Conservation (phyloP, 2,329 filamentous ascomycete species). For the Plenodomus tracheiphilus region DNA sequence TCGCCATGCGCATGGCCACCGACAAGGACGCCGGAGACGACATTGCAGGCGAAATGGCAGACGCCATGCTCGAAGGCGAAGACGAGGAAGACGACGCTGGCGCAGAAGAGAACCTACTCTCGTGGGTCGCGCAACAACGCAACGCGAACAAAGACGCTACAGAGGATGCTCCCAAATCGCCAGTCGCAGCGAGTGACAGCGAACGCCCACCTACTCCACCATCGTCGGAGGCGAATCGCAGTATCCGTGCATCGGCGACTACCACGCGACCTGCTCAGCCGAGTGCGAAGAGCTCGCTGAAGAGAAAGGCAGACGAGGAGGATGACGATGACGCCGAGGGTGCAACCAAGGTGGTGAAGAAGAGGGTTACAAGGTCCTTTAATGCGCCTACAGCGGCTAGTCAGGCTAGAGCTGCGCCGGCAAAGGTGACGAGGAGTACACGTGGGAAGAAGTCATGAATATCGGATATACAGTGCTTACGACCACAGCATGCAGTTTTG, state of each 20-base stretch:
- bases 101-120: constrained; percentile 34
- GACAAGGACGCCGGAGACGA: constrained; percentile 48
- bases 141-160: constrained; percentile 18
- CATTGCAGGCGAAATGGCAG: constrained; percentile 48
- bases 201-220: constrained; percentile 26
- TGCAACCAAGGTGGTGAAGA: constrained; percentile 26
- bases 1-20: constrained; percentile 50
- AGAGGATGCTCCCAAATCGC: constrained; percentile 9
- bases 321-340: constrained; percentile 11
- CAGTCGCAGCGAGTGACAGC: constrained; percentile 9
- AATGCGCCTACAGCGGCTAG: constrained; percentile 44
- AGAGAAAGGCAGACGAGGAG: constrained; percentile 37
- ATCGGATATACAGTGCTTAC: too few relatives aligned
- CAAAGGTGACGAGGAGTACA: constrained; percentile 15
- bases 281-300: constrained; percentile 25
- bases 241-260: constrained; percentile 9
- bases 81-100: constrained; percentile 36
- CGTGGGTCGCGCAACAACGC: constrained; percentile 39
- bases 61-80: constrained; percentile 45
- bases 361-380: constrained; percentile 35
- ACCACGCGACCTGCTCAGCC: constrained; percentile 4
- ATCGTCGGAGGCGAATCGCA: constrained; percentile 26
- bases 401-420: constrained; percentile 27
- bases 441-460: background rate
- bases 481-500: too few relatives aligned